Percentiles rank a stretch among this genome's conserved stretches.
Conservation (phyloP, 768 basidiomycete species). For the Dictyophora rubrovolvata region DNA sequence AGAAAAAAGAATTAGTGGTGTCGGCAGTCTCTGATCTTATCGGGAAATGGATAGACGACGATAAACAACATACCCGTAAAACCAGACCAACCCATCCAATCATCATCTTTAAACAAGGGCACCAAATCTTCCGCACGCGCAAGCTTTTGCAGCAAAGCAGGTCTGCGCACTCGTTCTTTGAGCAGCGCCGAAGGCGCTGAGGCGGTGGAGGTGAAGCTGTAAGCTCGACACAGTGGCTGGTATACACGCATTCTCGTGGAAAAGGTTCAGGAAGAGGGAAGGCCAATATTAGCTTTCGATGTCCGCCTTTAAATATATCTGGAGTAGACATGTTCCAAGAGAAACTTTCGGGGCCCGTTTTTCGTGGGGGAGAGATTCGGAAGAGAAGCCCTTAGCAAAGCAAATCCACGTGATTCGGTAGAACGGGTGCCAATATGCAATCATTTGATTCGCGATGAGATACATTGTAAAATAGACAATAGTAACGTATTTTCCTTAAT, state of each 20-base stretch:
- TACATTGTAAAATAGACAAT: not conserved
- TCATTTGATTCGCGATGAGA: not conserved
- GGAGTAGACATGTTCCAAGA: too few species aligned
- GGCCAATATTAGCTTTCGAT: not conserved
- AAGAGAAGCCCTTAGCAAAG: not conserved
- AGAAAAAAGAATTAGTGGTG: not conserved
- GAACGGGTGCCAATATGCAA: not conserved
- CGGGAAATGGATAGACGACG: not conserved
- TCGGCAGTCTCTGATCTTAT: too few species aligned
- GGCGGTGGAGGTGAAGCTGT: not conserved
- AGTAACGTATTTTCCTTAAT: not conserved
- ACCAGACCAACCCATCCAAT: conserved; percentile 9
- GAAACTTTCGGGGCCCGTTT: too few species aligned
- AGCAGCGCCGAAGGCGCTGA: not conserved
- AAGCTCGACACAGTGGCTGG: not conserved
- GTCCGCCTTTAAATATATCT: not conserved
- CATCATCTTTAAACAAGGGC: conserved; percentile 13
- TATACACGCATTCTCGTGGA: not conserved
- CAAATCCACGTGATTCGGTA: not conserved
- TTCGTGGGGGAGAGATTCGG: too few species aligned
- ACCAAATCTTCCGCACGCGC: conserved; percentile 9
- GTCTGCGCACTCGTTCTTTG: not conserved
- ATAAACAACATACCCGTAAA: conserved; percentile 11
- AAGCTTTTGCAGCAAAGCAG: not conserved
- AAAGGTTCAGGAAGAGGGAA: not conserved